Evolutionary conservation across 306 rosid species (phyloP), one percentile per base, ranked within the genome.

Genomic region (Gleditsia sinensis): DNA sequence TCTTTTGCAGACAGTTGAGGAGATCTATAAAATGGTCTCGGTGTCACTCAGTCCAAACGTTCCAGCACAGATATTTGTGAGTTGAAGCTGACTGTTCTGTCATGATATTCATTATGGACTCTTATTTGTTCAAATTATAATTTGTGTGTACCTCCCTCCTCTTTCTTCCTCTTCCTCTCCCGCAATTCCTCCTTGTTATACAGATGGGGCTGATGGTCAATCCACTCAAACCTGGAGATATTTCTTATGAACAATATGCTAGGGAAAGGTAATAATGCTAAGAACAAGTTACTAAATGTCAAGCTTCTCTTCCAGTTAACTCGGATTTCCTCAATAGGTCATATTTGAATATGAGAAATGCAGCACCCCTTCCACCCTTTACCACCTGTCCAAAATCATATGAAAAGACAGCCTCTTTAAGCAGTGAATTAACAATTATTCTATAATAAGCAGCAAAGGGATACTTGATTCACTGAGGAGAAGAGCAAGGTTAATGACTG

Each of bases 31-130:
- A 80, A 85, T 95, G 73, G 93, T 93, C 46, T 95, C 98, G 0
- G 69, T 92, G 83, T 75, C 99, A 32, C 98, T 95, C 78, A 92
- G 97, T 74, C 99, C 99, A 50, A 95, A 95, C 81, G 99, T 92
- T 87, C 96, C 99, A 64, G 99, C 97, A 83, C 99, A 95, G 76
- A 87, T 95, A 86, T 92, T 95, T 87, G 99, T 95, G 89, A 90
- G 98, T 87, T 80, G 64, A 53, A 80, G 58, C 59, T 42, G 28
- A 71, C 66, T 78, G 60, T 46, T 45, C 46, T 60, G 48, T 33
- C 7, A 12, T 48, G 61, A 53, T 76, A 25, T 69, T 80, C 43
- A 54, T 51, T 43, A 66, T 64, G 17, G 40, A 71, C 30, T 43
- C 66, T 27, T 61, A 45, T 33, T 71, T 71, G 48, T 60, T 74